A percentile compares a stretch with the other conserved stretches of the same genome.
Conservation (phyloP, 73 alveolate species). For the Paramecium sonneborni region DNA sequence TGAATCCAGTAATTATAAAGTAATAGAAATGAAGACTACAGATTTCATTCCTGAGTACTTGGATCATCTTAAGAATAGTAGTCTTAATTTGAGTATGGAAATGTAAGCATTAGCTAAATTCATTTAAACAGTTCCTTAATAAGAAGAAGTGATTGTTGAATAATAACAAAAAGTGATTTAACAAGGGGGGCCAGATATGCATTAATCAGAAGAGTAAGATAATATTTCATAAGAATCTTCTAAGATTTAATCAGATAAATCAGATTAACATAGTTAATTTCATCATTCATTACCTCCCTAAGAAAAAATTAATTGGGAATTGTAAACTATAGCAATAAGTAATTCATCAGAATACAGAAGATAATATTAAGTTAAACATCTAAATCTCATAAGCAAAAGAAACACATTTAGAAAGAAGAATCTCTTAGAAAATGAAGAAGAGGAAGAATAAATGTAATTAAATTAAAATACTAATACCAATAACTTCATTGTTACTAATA, state of each 20-base stretch:
- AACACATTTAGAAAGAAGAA: neutral
- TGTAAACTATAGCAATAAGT: neutral
- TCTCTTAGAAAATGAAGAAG: neutral
- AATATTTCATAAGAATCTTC: neutral
- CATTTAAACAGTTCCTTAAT: neutral
- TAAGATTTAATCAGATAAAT: neutral
- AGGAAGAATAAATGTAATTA: constrained; percentile 19
- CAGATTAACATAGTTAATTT: constrained; percentile 32
- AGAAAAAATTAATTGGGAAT: constrained; percentile 25
- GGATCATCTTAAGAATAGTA: constrained; percentile 22
- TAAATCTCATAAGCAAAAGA: constrained; percentile 5
- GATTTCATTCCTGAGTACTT: constrained; percentile 58
- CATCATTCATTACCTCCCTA: constrained; percentile 22
- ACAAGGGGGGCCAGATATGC: constrained; percentile 20
- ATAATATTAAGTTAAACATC: constrained; percentile 5
- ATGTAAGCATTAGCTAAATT: constrained; percentile 46
- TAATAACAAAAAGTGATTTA: neutral
- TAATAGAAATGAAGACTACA: constrained; percentile 40
- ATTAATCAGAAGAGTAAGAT: neutral
- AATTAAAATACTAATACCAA: neutral
- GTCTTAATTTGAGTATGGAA: constrained; percentile 44
- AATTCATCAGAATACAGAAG: neutral
- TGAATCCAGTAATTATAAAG: constrained; percentile 23
- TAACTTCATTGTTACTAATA: neutral
- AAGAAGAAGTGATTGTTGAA: constrained; percentile 1